Base-by-base conservation (phyloP, 2,329 filamentous ascomycete species). In the Trichoderma atroviride region DNA sequence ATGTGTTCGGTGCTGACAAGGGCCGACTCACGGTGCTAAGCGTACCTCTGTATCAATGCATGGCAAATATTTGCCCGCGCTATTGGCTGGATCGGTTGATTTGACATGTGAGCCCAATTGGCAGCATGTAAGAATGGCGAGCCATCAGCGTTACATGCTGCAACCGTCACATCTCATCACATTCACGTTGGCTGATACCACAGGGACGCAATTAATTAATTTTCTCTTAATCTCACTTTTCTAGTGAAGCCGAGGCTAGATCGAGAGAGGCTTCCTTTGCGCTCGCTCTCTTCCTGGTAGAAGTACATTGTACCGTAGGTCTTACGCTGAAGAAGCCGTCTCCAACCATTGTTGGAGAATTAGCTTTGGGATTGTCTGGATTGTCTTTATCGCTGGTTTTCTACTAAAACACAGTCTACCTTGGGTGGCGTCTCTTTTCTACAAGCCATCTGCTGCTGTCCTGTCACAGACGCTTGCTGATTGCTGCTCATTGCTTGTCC, bases 381-480 rank as follows among this genome's bases (percentile, higher is more conserved):
- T 14, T 14, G 7, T 56, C 52, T 19, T n/a, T 24, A 31, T 35
- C 50, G 31, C 50, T 22, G 47, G 7, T 43, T 33, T 7, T 19
- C 22, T 53, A 24, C 53, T 43, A 57, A 37, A 27, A 19, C 52
- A 53, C 35, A 27, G 27, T 47, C 33, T 40, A 22, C 43, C 24
- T n/a, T 22, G 24, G 19, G 61, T 64, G 53, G 62, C 62, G 62
- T 57, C 27, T 50, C 62, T 24, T 33, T 65, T 0, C 52, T 7
- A 37, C 52, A 58, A 66, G 52, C 62, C 62, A 47, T 37, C 27
- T 33, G 6, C 37, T 31, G 50, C 35, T 59, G 63, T 52, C 63
- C 63, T 43, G 37, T 52, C 63, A 59, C 63, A 58, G 63, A 59
- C 19, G 63, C 63, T 59, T 40, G 27, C 35, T 35, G 27, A 63